Base-by-base conservation (phyloP, 768 basidiomycete genomes). In the Mycena crocata region DNA sequence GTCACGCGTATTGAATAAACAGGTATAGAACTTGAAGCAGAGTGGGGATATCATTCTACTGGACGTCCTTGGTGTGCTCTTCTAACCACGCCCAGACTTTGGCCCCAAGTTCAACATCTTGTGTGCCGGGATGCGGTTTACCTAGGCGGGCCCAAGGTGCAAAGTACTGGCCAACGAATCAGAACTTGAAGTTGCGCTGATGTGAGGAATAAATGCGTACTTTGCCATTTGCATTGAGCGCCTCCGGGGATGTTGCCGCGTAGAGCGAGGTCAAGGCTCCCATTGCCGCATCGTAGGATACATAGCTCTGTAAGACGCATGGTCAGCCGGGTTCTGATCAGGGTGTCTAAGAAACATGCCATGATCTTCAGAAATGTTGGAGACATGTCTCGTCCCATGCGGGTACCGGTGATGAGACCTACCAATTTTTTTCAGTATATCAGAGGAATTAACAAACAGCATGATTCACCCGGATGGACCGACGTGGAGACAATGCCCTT, bases 401-500 rank as follows among this genome's bases (percentile, higher is more conserved):
- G 12, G 35, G 24, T 37, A 21, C 30, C 26, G n/a, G 34, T 14
- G 32, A 54, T 54, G 14, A 54, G 31, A 31, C 51, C 34, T 54
- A n/a, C n/a, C n/a, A 24, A 32, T 46, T 10, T 19, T 21, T 13
- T 40, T 40, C n/a, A 39, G 52, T 9, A 54, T 28, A 26, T 40
- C 14, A 24, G 26, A 7, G 35, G n/a, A n/a, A 55, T 23, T 19
- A 24, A 28, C 2, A 51, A 42, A 42, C 17, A 19, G n/a, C 40
- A 21, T 6, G 40, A n/a, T 13, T 19, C 35, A 55, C 54, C 54
- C 7, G 54, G 54, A 26, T 55, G 54, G 24, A 55, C 37, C 4
- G 54, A 55, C 39, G 54, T 55, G 8, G 54, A 55, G 39, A 40
- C 54, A 55, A 55, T 28, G 10, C 37, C 54, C 24, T 55, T n/a